Conservation (phyloP, 257 asterid species). For the Solanum gracilifrons region DNA sequence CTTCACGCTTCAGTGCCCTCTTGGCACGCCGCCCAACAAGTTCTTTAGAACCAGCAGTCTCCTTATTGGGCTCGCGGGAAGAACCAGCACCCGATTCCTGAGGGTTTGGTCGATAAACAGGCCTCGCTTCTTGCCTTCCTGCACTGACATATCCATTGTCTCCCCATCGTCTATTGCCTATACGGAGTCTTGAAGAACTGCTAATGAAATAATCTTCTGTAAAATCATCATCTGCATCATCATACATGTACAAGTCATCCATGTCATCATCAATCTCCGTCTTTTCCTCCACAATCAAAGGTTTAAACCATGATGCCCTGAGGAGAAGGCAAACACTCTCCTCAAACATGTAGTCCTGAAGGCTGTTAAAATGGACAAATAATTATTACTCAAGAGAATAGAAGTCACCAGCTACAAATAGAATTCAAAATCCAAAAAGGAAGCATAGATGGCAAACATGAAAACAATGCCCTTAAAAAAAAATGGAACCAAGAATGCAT, state of each 20-base stretch:
- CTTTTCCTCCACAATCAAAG: constrained; percentile 56
- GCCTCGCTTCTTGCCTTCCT: constrained; percentile 91
- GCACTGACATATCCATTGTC: constrained; percentile 75
- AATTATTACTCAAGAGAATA: not conserved
- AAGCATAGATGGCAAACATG: not conserved
- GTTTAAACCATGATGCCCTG: constrained; percentile 82
- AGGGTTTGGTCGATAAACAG: constrained; percentile 17
- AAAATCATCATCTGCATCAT: constrained; percentile 36
- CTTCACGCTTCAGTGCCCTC: constrained; percentile 75
- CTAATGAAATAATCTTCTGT: constrained; percentile 43
- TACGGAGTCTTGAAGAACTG: constrained; percentile 44
- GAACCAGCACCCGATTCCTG: constrained; percentile 48
- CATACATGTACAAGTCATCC: constrained; percentile 31
- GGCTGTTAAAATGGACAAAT: constrained; percentile 23
- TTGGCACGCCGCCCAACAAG: constrained; percentile 80
- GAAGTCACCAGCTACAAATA: not conserved
- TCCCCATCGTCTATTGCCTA: constrained; percentile 86
- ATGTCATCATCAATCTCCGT: constrained; percentile 41
- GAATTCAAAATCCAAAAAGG: not conserved
- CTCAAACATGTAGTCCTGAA: constrained; percentile 81
- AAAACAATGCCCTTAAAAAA: not conserved
- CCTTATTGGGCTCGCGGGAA: constrained; percentile 57
- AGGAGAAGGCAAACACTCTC: constrained; percentile 94
- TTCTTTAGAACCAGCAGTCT: constrained; percentile 24
- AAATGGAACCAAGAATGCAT: not conserved